phyloP scores from a whole-genome alignment of 768 basidiomycete species.

The Termitomyces sp. region DNA sequence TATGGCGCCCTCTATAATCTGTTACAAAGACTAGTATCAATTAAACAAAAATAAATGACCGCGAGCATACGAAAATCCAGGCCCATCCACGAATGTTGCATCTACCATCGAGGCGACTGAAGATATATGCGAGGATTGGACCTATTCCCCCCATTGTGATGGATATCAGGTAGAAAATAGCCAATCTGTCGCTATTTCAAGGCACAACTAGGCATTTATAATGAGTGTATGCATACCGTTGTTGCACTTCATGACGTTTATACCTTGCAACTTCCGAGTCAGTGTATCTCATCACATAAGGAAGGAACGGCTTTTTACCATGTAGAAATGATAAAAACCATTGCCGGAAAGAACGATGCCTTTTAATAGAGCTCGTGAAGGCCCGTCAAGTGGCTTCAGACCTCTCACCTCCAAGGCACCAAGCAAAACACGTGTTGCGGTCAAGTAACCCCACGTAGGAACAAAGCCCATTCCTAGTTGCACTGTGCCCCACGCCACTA shows the following conservation, averaged over 20 bases:
- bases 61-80: conserved; percentile 40
- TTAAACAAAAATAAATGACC: neutral
- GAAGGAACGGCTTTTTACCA: conserved; percentile 23
- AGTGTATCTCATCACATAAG: neutral
- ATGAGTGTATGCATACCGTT: conserved; percentile 21
- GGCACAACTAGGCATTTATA: neutral
- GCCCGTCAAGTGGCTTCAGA: neutral
- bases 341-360: conserved; percentile 41
- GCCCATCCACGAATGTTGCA: conserved; percentile 38
- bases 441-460: conserved; percentile 31
- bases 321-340: conserved; percentile 40
- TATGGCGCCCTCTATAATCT: conserved; percentile 42
- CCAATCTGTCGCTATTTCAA: conserved; percentile 21
- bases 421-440: conserved; percentile 36
- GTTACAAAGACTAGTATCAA: neutral
- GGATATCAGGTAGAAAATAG: conserved; percentile 34
- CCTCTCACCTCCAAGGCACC: conserved; percentile 36
- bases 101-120: conserved; percentile 34
- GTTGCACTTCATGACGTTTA: conserved; percentile 40
- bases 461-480: conserved; percentile 43
- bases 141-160: conserved; percentile 34
- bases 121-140: conserved; percentile 36
- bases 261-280: conserved; percentile 25
- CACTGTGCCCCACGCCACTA: conserved; percentile 37
- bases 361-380: conserved; percentile 10